Evolutionary conservation across 257 asterid genomes (phyloP), one percentile per base, ranked within the genome.

Genomic region (Leonotis leonurus): DNA sequence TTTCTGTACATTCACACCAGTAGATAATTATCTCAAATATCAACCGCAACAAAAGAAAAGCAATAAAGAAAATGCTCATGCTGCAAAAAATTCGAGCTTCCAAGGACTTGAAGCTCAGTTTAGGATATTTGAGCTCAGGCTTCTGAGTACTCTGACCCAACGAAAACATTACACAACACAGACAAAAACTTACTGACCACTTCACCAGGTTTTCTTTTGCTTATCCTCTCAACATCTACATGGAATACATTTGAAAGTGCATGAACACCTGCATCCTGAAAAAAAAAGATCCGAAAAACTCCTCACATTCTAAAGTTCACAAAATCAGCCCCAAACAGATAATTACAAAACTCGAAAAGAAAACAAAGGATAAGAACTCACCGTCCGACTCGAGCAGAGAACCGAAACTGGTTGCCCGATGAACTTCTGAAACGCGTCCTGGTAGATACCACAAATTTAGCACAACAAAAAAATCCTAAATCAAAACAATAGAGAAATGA

Each of bases 251-350:
- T 91, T 52, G 95, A 83, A 45, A 92, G 62, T 10, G 99, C 96
- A 62, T 89, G 97, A 73, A 92, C 99, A 56, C 97, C 97, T 13
- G 97, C 76, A 83, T 92, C 99, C 99, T 92, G 69, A 22, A 79
- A 30, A 17, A 24, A 9, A 30, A 17, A 24, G 10, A 45, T 60
- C 41, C 58, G 35, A 35, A 46, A 32, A 6, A 10, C 13, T 4
- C 25, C 5, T 11, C 9, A 17, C 37, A 32, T 6, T 22, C 46
- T 27, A 35, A 53, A 50, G 35, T 27, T 8, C 21, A 33, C 24
- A 71, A 1, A 40, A 53, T 6, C 35, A 8, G 4, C 14, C 11
- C 14, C 56, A 17, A 51, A 36, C 3, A 20, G 11, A 30, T 24
- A 8, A 35, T 3, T 0, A 3, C 24, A 43, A 32, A 14, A 16